Base-by-base conservation (phyloP, 2,329 filamentous ascomycete genomes). In the Penicillium hesseltinei region DNA sequence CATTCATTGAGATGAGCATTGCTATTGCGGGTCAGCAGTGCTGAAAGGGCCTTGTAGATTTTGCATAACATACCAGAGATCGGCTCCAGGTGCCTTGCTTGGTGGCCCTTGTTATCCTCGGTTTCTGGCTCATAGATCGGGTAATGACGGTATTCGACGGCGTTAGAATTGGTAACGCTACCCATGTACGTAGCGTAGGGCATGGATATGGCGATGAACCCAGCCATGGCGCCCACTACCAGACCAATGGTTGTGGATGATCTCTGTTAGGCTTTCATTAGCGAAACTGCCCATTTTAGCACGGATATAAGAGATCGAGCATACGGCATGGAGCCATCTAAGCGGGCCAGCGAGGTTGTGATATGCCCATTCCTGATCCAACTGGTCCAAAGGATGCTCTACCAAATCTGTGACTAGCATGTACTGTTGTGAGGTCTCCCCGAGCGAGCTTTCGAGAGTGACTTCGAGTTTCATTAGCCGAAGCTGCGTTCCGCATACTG, bases 301-400 rank as follows among this genome's bases (percentile, higher is more conserved):
- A 51, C 19, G 4, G 23, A 25, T 36, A 15, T n/a, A 13, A 43
- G 27, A 19, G 19, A 39, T 25, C 36, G 25, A 33, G 57, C 70
- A 31, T 70, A 76, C 73, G 31, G 59, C 59, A 39, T 62, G 58
- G 31, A 72, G 40, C 72, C 73, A 76, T 31, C 62, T 44, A 5
- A 75, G 48, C 13, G 71, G 72, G 1, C 73, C 73, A 11, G 62
- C 67, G n/a, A 71, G 63, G 13, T 67, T 60, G 38, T 63, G 61
- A 8, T 51, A 33, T 2, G 58, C 47, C 54, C 65, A 51, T 17
- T 51, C 38, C 15, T 57, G 31, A 21, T 53, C 39, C 33, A 45
- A 48, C 3, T 52, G 15, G n/a, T 36, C 8, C 38, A 56, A n/a
- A 6, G 50, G 29, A 56, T 62, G 62, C 19, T 68, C 62, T 38